Percentiles rank a stretch among this genome's conserved stretches.
Conservation (phyloP, 1,139 yeast genomes). For the Nakaseomyces nivariensis region DNA sequence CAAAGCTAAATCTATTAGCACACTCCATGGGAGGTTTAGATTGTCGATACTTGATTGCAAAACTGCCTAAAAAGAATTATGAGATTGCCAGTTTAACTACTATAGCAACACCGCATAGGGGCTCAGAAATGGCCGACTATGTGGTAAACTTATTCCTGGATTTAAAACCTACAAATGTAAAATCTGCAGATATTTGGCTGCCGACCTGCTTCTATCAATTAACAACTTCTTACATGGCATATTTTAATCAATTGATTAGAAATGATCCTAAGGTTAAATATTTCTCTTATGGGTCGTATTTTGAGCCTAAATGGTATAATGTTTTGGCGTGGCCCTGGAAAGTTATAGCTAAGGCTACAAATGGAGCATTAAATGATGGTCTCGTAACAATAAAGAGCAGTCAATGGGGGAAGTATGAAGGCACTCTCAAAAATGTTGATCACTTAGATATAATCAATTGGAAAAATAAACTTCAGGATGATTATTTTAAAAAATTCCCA, state of each 20-base stretch:
- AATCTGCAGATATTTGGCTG: conserved; percentile 22
- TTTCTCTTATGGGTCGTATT: conserved; percentile 75
- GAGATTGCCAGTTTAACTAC: conserved; percentile 68
- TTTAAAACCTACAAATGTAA: conserved; percentile 10
- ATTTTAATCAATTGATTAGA: conserved; percentile 43
- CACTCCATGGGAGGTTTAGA: conserved; percentile 96
- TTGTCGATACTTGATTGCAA: conserved; percentile 61
- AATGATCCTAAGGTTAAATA: conserved; percentile 59
- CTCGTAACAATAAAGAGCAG: conserved; percentile 71
- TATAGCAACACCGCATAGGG: conserved; percentile 79
- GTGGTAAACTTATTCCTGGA: conserved; percentile 34
- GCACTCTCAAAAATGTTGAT: conserved; percentile 69
- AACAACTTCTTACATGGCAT: conserved; percentile 44
- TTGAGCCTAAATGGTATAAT: conserved; percentile 52
- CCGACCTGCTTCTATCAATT: conserved; percentile 49
- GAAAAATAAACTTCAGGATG: conserved; percentile 48
- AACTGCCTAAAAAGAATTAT: conserved; percentile 39
- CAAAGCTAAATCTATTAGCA: conserved; percentile 67
- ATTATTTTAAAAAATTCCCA: conserved; percentile 15
- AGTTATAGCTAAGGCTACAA: conserved; percentile 36
- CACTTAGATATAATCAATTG: conserved; percentile 81
- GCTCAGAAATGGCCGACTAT: conserved; percentile 76
- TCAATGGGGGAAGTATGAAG: conserved; percentile 76
- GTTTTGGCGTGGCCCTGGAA: conserved; percentile 56
- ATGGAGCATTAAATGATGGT: conserved; percentile 67